Evolutionary conservation across 345 rosid genomes (phyloP).

Genomic region (Lenwebbia sp.): DNA sequence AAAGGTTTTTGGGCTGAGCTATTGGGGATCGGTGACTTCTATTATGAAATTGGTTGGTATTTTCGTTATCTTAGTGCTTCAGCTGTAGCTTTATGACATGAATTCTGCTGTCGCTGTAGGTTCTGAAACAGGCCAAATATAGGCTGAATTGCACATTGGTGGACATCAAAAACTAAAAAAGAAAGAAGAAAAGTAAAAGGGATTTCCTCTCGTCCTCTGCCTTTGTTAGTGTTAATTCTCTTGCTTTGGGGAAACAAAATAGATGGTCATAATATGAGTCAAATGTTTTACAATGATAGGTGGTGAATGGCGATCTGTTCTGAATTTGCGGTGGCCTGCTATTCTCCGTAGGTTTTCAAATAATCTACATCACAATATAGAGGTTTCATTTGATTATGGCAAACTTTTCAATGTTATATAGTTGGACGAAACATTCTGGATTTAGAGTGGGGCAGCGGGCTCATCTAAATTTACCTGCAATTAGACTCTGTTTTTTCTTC

Average conservation of each 20-base stretch:
- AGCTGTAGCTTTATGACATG: neutral
- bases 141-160: neutral
- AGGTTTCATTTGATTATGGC: neutral
- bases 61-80: neutral
- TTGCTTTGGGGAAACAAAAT: neutral
- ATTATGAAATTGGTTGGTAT: slow-evolving; percentile 75
- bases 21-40: slow-evolving; percentile 94
- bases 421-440: neutral
- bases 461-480: neutral
- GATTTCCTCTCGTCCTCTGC: neutral
- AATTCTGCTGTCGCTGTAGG: neutral
- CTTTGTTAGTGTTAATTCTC: neutral
- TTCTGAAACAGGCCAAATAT: neutral
- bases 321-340: neutral
- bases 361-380: neutral
- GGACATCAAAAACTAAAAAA: neutral
- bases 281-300: neutral
- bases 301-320: neutral
- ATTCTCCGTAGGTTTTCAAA: neutral
- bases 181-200: neutral
- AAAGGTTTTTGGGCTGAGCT: slow-evolving; percentile 98
- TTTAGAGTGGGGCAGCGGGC: neutral
- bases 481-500: neutral
- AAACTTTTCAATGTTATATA: neutral
- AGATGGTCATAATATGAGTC: neutral